Percentiles rank a stretch among this genome's conserved stretches.
phyloP scores from a whole-genome alignment of 495 filamentous ascomycete genomes.

The Ascodesmis nigricans region DNA sequence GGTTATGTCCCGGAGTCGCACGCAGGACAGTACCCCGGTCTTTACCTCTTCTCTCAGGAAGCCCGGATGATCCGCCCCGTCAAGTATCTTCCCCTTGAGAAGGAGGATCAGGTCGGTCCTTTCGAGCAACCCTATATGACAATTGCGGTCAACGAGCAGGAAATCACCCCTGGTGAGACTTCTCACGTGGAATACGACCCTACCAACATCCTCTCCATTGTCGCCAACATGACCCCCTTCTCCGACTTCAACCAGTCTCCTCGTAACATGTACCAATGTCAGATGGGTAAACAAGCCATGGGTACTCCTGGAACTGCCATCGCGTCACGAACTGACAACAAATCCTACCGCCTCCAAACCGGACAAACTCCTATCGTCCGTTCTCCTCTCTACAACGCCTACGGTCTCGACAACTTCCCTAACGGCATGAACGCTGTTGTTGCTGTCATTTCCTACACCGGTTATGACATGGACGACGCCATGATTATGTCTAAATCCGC shows the following conservation, averaged over 20 bases:
- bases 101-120: slow-evolving; percentile 69
- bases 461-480: slow-evolving; percentile 99
- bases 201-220: slow-evolving; percentile 89
- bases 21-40: slow-evolving; percentile 80
- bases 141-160: slow-evolving; percentile 65
- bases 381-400: slow-evolving; percentile 78
- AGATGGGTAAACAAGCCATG: slow-evolving; percentile 99
- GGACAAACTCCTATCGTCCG: slow-evolving; percentile 90
- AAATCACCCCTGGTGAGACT: slow-evolving; percentile 65
- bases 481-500: slow-evolving; percentile 99
- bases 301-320: slow-evolving; percentile 80
- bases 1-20: slow-evolving; percentile 70
- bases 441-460: slow-evolving; percentile 94
- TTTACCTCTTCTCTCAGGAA: slow-evolving; percentile 75
- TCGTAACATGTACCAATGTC: slow-evolving; percentile 98
- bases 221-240: slow-evolving; percentile 97
- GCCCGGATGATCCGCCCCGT: slow-evolving; percentile 78
- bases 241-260: slow-evolving; percentile 98
- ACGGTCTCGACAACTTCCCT: slow-evolving; percentile 94
- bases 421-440: slow-evolving; percentile 95
- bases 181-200: slow-evolving; percentile 90
- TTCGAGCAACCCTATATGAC: slow-evolving; percentile 98
- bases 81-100: slow-evolving; percentile 68
- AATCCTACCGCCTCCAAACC: slow-evolving; percentile 81
- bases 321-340: slow-evolving; percentile 84